A percentile compares a stretch with the other conserved stretches of the same genome.
These are phyloP conservation scores for Calonectria henricotiae DNA, from an alignment of 2,329 filamentous ascomycete genomes.

Conservation along the genomic window DNA sequence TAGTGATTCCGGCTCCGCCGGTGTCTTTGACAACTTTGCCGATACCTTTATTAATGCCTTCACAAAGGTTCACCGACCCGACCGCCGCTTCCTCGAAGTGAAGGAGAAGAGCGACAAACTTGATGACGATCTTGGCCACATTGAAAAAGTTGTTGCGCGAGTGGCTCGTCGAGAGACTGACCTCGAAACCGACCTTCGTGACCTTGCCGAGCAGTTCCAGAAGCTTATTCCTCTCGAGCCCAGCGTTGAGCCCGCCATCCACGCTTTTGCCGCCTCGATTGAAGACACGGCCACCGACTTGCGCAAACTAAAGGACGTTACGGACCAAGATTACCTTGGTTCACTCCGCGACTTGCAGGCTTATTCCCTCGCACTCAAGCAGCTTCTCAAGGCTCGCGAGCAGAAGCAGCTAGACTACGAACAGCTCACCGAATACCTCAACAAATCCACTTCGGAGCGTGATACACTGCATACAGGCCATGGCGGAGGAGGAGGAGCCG, in stretches of 20 bases:
- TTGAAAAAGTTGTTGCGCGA: conserved; percentile 95
- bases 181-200: conserved; percentile 88
- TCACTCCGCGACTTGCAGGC: conserved; percentile 96
- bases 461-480: conserved; percentile 82
- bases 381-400: conserved; percentile 91
- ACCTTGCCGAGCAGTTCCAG: conserved; percentile 95
- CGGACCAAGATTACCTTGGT: conserved; percentile 95
- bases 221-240: conserved; percentile 92
- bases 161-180: conserved; percentile 91
- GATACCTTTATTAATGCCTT: conserved; percentile 98
- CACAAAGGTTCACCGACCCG: conserved; percentile 94
- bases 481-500: conserved; percentile 76
- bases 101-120: conserved; percentile 94
- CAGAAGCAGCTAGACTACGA: conserved; percentile 99
- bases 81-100: conserved; percentile 95
- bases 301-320: conserved; percentile 87
- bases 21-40: conserved; percentile 95
- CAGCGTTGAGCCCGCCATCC: conserved; percentile 85
- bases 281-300: conserved; percentile 87
- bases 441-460: conserved; percentile 89
- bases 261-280: conserved; percentile 88
- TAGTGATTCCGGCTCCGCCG: conserved; percentile 68
- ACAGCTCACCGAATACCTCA: conserved; percentile 94
- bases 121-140: conserved; percentile 91
- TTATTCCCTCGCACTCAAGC: conserved; percentile 90